phyloP scores from a whole-genome alignment of 768 basidiomycete genomes.

The Serendipita indica region DNA sequence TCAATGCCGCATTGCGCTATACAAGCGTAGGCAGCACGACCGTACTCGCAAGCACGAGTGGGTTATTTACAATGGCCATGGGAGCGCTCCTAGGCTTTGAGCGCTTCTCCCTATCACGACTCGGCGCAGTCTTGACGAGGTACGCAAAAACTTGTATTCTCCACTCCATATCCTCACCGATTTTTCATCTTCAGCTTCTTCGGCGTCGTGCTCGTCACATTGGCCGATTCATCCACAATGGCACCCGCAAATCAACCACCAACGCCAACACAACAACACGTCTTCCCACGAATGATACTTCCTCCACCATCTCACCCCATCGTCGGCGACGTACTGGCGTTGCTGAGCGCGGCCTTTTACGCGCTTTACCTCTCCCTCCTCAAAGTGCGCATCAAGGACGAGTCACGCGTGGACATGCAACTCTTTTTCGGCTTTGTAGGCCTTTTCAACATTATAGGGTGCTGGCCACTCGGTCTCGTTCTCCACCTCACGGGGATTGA shows the following conservation, averaged over 20 bases:
- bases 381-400: constrained; percentile 69
- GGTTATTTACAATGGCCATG: constrained; percentile 82
- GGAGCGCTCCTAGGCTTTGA: constrained; percentile 78
- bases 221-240: constrained; percentile 51
- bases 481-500: constrained; percentile 65
- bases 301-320: constrained; percentile 26
- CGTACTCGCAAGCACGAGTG: constrained; percentile 76
- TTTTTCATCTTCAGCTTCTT: constrained; percentile 42
- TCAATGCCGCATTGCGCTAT: constrained; percentile 70
- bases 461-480: constrained; percentile 64
- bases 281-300: too few species aligned
- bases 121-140: constrained; percentile 68
- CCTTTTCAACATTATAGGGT: constrained; percentile 59
- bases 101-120: constrained; percentile 51
- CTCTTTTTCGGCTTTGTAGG: constrained; percentile 93
- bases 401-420: constrained; percentile 82
- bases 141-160: constrained; percentile 22
- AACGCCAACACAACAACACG: neutral
- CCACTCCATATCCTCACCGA: constrained; percentile 11
- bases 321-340: constrained; percentile 68
- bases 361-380: constrained; percentile 78
- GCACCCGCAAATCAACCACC: constrained; percentile 9
- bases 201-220: constrained; percentile 78
- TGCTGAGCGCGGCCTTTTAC: constrained; percentile 79
- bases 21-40: constrained; percentile 94